phyloP scores from a whole-genome alignment of 345 rosid genomes.

The Populus pruinosa region DNA sequence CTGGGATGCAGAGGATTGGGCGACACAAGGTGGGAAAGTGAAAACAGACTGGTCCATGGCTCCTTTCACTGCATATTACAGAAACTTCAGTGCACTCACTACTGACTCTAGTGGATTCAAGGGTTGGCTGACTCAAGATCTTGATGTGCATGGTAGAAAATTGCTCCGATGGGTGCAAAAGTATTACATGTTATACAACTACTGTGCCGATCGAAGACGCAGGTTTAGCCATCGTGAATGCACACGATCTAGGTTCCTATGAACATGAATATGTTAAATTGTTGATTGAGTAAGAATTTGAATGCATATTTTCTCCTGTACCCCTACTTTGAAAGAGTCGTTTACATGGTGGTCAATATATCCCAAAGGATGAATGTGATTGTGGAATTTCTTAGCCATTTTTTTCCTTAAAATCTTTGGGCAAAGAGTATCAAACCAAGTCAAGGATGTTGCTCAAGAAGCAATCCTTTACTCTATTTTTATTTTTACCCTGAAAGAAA shows the following conservation, averaged over 20 bases:
- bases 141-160: background rate
- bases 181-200: slow-evolving; percentile 13
- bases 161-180: slow-evolving; percentile 9
- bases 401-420: no score
- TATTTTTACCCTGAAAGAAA: no score
- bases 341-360: no score
- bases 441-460: no score
- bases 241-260: background rate
- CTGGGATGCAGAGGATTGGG: slow-evolving; percentile 18
- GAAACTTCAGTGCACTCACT: slow-evolving; percentile 1
- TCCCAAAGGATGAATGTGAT: no score
- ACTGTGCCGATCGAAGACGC: background rate
- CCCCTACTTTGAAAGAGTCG: no score
- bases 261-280: no score
- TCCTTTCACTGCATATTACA: slow-evolving; percentile 16
- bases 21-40: background rate
- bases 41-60: slow-evolving; percentile 12
- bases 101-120: background rate
- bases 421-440: no score
- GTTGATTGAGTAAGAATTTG: no score
- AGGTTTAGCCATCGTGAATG: slow-evolving; percentile 1
- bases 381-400: no score
- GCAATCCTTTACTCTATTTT: no score
- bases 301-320: no score
- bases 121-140: background rate